Base-by-base conservation (phyloP, 352 stramenopile genomes). In the Blastocystis sp. region DNA sequence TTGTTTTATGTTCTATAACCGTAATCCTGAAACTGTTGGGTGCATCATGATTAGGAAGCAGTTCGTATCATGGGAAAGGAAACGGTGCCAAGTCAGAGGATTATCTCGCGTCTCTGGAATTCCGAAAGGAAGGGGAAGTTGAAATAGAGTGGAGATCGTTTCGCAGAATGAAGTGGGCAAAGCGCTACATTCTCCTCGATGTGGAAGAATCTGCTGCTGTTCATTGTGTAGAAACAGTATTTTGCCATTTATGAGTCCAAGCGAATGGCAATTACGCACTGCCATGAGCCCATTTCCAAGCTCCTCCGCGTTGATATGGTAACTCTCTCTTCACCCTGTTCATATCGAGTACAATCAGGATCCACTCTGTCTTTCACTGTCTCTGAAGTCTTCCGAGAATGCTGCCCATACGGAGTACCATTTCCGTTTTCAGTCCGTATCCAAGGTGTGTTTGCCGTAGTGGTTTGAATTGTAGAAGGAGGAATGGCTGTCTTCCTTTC, bases 131-230 rank as follows among this genome's bases (percentile, higher is more conserved):
- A 23, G 74, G 74, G 40, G 38, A 67, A 17, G 34, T 84, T 45
- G 74, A 84, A 67, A 84, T 84, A 48, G 74, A 84, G 23, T 53
- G 43, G 19, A 23, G 41, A 11, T 43, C 45, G 11, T 84, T 53
- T 53, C 65, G 74, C 53, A 64, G 43, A 34, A 38, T 28, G 52
- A 62, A 48, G 66, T 84, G 74, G 74, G 38, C 56, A 2, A 34
- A 17, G 21, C 52, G 67, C 5, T 84, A 67, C 41, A 9, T 61
- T 34, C 21, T 59, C n/a, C 48, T 84, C 14, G 43, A 66, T 43
- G 74, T 84, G 28, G 34, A 17, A 41, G 1, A 23, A 19, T 67
- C 4, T 10, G 34, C 14, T 43, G n/a, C 5, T 52, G 38, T 2
- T 52, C 5, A 70, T 14, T 41, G 48, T 56, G 19, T 84, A 84